Conservation (phyloP, 139 green algal species). For the Closterium sp. region DNA sequence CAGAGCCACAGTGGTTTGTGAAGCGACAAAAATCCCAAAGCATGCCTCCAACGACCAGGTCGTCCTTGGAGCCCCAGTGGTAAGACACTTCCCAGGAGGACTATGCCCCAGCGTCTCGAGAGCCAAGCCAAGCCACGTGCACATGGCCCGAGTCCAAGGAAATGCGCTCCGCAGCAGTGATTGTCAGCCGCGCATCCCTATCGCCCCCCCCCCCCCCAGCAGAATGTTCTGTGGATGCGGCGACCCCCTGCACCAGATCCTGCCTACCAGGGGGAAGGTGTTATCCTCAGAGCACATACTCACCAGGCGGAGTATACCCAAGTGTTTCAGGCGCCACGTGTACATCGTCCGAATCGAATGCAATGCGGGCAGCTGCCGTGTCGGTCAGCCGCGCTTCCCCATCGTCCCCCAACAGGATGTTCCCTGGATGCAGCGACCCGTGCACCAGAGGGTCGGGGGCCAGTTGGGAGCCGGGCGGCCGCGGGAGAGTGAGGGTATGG, state of each 20-base stretch:
- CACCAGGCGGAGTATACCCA: background rate
- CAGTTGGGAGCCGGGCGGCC: background rate
- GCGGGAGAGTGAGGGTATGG: background rate
- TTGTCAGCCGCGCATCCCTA: background rate
- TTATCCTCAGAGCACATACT: no score
- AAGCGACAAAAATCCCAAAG: no score
- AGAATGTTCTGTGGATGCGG: background rate
- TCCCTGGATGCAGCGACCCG: background rate
- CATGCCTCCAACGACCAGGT: no score
- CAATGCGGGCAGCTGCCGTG: background rate
- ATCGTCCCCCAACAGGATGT: background rate
- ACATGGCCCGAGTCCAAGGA: background rate
- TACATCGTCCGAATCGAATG: background rate
- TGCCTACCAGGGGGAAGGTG: no score
- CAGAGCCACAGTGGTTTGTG: no score
- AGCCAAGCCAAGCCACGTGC: no score
- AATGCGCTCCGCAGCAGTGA: background rate
- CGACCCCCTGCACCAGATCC: background rate
- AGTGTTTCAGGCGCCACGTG: background rate
- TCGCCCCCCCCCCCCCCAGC: background rate
- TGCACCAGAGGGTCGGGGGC: background rate
- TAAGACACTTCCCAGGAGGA: background rate
- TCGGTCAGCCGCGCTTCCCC: background rate
- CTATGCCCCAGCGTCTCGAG: background rate
- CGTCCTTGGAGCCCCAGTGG: no score